These are phyloP conservation scores for Claviceps arundinis DNA, from an alignment of 2,329 filamentous ascomycete species.

Conservation along the genomic window DNA sequence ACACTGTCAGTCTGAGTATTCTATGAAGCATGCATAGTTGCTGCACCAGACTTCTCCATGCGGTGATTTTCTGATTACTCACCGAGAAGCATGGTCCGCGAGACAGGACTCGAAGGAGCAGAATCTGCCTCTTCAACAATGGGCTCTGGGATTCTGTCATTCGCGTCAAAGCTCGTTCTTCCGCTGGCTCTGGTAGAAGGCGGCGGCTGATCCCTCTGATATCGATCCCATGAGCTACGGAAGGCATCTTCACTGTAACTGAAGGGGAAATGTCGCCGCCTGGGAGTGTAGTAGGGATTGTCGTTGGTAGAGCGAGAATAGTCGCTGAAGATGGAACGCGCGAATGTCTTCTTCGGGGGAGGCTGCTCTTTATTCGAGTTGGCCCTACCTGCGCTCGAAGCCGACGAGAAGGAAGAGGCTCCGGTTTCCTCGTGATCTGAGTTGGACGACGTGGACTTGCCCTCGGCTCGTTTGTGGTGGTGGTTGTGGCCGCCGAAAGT, in stretches of 20 bases:
- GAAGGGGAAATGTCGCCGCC: constrained; percentile 8
- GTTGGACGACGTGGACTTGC: not conserved
- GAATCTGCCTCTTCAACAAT: constrained; percentile 23
- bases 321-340: constrained; percentile 8
- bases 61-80: constrained; percentile 1
- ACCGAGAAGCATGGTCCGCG: constrained; percentile 18
- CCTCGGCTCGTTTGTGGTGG: too few species aligned
- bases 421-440: not conserved
- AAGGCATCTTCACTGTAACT: constrained; percentile 2
- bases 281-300: constrained; percentile 23
- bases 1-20: too few species aligned
- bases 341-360: not conserved
- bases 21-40: too few species aligned
- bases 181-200: not conserved
- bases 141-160: constrained; percentile 15
- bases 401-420: constrained; percentile 1
- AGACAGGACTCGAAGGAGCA: constrained; percentile 12
- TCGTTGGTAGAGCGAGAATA: constrained; percentile 16
- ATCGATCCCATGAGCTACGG: constrained; percentile 1
- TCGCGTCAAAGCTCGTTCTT: not conserved
- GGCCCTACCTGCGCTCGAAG: not conserved
- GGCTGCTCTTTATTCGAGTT: not conserved
- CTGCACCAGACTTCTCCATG: too few species aligned
- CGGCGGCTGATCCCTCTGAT: not conserved
- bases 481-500: not conserved